Evolutionary conservation across 164 flowering plant species (phyloP), one percentile per base, ranked within the genome.

Genomic region (Vitis cinerea): DNA sequence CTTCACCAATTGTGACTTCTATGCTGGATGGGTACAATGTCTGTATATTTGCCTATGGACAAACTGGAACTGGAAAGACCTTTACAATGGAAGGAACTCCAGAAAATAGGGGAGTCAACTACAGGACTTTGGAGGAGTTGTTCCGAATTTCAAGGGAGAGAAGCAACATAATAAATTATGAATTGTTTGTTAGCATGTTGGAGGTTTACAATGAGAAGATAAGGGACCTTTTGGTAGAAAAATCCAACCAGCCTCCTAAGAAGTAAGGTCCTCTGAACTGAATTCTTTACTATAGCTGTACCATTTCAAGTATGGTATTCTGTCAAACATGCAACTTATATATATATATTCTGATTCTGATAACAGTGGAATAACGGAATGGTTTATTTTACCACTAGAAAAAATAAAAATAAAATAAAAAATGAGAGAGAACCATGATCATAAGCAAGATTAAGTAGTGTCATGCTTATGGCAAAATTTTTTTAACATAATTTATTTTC

Each of bases 51-150:
- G 98, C 98, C 4, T 93, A 93, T 79, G 98, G 98, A 30, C 98
- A 93, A 84, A 93, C 97, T 54, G 98, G 98, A 52, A 93, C 97
- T 0, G 97, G 98, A 14, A 93, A 93, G 83, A 89, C 98, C n/a
- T 93, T 87, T 79, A 93, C 94, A 2, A 93, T 93, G 97, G 98
- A 93, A 78, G 98, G 98, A 65, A 86, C 84, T 6, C 77, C 89
- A 8, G 94, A 88, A 72, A 85, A 84, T 60, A 85, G 98, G 67
- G 98, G 98, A 67, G 97, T 93, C 61, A 91, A 93, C 74, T 93
- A 91, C 71, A 78, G 93, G 69, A 87, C 98, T 47, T 70, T 93
- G 69, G 89, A 88, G 77, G 88, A 91, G 78, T 74, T 93, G 79
- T 93, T 93, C 59, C 82, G 78, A 15, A 64, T 85, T 64, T 81